Conservation (phyloP, 2,329 filamentous ascomycete species). For the Elsinoe arachidis region DNA sequence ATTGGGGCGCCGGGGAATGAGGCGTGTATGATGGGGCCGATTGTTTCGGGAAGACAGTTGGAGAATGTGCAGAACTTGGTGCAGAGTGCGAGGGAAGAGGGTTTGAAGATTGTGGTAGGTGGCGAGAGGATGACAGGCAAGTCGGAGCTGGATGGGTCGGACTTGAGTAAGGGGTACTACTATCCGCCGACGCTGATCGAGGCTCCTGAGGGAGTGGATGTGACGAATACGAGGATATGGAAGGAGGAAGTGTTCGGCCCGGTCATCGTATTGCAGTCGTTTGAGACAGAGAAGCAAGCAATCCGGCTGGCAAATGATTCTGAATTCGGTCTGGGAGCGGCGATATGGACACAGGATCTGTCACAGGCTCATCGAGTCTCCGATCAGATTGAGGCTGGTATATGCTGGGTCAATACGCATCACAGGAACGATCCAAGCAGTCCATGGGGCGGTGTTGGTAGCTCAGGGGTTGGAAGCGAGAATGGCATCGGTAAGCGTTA, state of each 20-base stretch:
- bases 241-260: slow-evolving; percentile 39
- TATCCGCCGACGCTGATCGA: slow-evolving; percentile 19
- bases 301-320: slow-evolving; percentile 42
- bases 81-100: slow-evolving; percentile 11
- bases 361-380: slow-evolving; percentile 27
- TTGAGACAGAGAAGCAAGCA: slow-evolving; percentile 40
- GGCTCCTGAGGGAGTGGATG: slow-evolving; percentile 17
- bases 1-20: slow-evolving; percentile 60
- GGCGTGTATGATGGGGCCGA: slow-evolving; percentile 59
- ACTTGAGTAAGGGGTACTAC: slow-evolving; percentile 19
- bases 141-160: slow-evolving; percentile 1
- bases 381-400: slow-evolving; percentile 35
- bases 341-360: slow-evolving; percentile 44
- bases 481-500: slow-evolving; percentile 59
- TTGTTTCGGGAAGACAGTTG: slow-evolving; percentile 34
- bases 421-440: slow-evolving; percentile 65
- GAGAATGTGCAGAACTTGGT: slow-evolving; percentile 12
- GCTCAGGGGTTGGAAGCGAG: slow-evolving; percentile 60
- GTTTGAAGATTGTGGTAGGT: slow-evolving; percentile 16
- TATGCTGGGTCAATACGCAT: slow-evolving; percentile 43
- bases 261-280: slow-evolving; percentile 40
- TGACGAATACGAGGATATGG: slow-evolving; percentile 15
- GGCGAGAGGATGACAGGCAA: slow-evolving; percentile 9
- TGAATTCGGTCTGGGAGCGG: slow-evolving; percentile 43
- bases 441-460: slow-evolving; percentile 59